Percentiles rank a stretch among this genome's conserved stretches.
Conservation (phyloP, 768 basidiomycete genomes). For the Stropharia rugosoannulata region DNA sequence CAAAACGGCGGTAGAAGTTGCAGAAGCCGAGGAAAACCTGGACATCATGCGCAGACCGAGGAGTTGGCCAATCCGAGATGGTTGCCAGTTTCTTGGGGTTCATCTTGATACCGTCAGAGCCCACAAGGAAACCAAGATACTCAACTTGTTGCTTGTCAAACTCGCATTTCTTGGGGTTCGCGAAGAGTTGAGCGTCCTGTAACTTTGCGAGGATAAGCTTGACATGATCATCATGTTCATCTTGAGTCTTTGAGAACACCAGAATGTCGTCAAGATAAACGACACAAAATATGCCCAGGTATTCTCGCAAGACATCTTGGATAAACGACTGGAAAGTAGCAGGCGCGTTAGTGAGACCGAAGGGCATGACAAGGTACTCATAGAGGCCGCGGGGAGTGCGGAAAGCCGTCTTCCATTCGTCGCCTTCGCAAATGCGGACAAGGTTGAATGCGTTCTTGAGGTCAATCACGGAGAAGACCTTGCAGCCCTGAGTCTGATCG, state of each 20-base stretch:
- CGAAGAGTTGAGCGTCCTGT: conserved; percentile 24
- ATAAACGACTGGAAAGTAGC: conserved; percentile 43
- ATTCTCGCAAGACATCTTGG: conserved; percentile 34
- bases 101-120: conserved; percentile 29
- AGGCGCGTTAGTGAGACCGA: conserved; percentile 36
- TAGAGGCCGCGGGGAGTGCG: conserved; percentile 31
- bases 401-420: conserved; percentile 48
- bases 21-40: conserved; percentile 42
- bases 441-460: conserved; percentile 15
- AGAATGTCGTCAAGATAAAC: conserved; percentile 46
- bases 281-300: conserved; percentile 35
- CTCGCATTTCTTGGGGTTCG: conserved; percentile 31
- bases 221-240: conserved; percentile 33
- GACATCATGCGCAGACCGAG: conserved; percentile 23
- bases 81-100: conserved; percentile 34
- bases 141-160: conserved; percentile 34
- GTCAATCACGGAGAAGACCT: conserved; percentile 34
- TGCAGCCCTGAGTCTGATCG: conserved; percentile 14
- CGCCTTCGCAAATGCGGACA: conserved; percentile 21
- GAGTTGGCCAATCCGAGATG: conserved; percentile 33
- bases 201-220: conserved; percentile 30
- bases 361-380: conserved; percentile 39
- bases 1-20: conserved; percentile 45
- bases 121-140: conserved; percentile 34
- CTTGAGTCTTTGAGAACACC: conserved; percentile 34